Evolutionary conservation across 2,329 filamentous ascomycete species (phyloP), one percentile per base, ranked within the genome.

Genomic region (Corinectria fuckeliana): DNA sequence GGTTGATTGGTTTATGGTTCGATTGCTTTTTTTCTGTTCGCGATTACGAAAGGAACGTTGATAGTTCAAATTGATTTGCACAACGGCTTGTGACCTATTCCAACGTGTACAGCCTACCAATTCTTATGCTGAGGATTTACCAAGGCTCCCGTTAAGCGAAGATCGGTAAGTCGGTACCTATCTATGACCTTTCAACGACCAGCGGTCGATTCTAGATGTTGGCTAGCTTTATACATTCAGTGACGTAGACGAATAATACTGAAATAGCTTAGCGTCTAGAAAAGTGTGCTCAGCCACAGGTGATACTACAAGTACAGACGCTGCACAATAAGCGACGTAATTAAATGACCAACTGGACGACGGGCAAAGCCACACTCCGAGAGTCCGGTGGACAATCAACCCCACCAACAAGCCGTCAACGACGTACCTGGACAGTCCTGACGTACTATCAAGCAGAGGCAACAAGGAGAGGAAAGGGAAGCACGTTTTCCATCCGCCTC

Each of bases 21-120:
- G 58, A 32, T 44, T 48, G 39, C 52, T 42, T 62, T 69, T 69
- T 58, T 41, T 69, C 61, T 67, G 63, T 68, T 47, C 10, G 48
- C 53, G 52, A 58, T 36, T 45, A 65, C 38, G 63, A 58, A 65
- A 55, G 49, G 42, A 51, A 49, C 18, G 39, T 63, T 60, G 44
- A 63, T 65, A 61, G 13, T 45, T 47, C 45, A 68, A 69, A 69
- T 68, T 69, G 62, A 26, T 10, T 59, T 25, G 42, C 26, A 14
- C 10, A 32, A 7, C n/a, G 7, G 13, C 30, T 28, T n/a, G 5
- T n/a, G n/a, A n/a, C n/a, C n/a, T n/a, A n/a, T n/a, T n/a, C n/a
- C n/a, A n/a, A n/a, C n/a, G n/a, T n/a, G n/a, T n/a, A n/a, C n/a
- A n/a, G n/a, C n/a, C n/a, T n/a, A n/a, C n/a, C n/a, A n/a, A n/a